Conservation (phyloP, 1,139 yeast species). For the Scheffersomyces segobiensis region DNA sequence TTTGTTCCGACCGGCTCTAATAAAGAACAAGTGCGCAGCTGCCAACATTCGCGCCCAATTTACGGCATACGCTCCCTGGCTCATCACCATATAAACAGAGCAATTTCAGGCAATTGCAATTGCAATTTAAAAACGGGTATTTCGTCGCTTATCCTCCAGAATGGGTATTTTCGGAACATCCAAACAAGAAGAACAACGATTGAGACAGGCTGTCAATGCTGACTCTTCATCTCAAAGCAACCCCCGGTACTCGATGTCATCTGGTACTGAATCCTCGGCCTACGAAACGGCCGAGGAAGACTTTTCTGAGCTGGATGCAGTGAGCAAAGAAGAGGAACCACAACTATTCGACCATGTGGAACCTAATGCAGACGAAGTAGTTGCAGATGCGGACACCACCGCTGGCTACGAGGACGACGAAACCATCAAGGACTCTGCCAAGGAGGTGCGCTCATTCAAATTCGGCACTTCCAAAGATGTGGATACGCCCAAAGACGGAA, state of each 20-base stretch:
- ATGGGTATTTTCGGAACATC: slow-evolving; percentile 35
- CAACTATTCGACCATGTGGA: not conserved
- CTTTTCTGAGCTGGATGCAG: not conserved
- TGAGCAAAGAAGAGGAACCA: not conserved
- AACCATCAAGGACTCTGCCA: not conserved
- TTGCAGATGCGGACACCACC: not conserved
- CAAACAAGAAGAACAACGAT: slow-evolving; percentile 35
- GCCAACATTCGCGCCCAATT: not conserved
- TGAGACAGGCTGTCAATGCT: slow-evolving; percentile 31
- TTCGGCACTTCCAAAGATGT: not conserved
- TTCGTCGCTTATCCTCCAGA: not conserved
- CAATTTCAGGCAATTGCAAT: not conserved
- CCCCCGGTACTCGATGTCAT: slow-evolving; percentile 5
- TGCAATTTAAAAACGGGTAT: not conserved
- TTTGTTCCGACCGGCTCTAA: not conserved
- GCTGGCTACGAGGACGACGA: not conserved
- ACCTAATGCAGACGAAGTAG: not conserved
- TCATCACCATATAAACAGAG: not conserved
- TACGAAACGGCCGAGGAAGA: slow-evolving; percentile 41
- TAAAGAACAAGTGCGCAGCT: not conserved
- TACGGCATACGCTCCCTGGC: not conserved
- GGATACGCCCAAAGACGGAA: not conserved
- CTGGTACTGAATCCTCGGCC: slow-evolving; percentile 18
- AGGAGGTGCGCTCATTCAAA: not conserved
- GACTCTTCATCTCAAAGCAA: not conserved